Percentiles rank a stretch among this genome's conserved stretches.
Evolutionary conservation across 2,329 filamentous ascomycete genomes (phyloP).

Genomic region (Aspergillus versicolor): DNA sequence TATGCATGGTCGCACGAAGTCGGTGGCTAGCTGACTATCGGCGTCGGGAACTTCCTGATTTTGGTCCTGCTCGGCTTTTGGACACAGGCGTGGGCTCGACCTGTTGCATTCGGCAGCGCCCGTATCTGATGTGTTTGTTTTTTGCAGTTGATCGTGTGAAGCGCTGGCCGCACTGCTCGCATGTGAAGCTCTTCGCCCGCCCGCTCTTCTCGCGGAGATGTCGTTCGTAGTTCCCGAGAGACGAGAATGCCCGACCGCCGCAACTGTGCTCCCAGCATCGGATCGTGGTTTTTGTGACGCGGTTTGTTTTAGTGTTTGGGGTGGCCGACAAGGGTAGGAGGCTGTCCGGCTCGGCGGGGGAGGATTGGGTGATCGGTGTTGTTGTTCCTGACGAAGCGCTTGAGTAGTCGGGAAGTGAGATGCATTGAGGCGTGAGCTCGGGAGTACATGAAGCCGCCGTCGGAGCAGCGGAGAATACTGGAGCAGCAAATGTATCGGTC

Average conservation of each 20-base stretch:
- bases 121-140: conserved; percentile 9
- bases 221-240: conserved; percentile 11
- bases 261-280: conserved; percentile 12
- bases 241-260: conserved; percentile 8
- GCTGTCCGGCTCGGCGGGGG: background rate
- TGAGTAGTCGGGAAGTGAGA: background rate
- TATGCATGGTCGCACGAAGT: background rate
- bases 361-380: conserved; percentile 1
- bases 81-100: background rate
- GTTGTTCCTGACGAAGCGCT: background rate
- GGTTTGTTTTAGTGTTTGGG: background rate
- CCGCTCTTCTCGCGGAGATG: conserved; percentile 10
- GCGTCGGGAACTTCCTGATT: too few species aligned
- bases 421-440: background rate
- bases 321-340: background rate
- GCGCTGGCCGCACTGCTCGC: conserved; percentile 7
- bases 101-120: conserved; percentile 4
- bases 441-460: background rate
- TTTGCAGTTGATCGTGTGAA: conserved; percentile 12
- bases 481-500: background rate
- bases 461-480: background rate
- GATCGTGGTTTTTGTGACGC: conserved; percentile 4
- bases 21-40: background rate
- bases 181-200: conserved; percentile 5
- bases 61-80: too few species aligned